These are phyloP conservation scores for Hortiboletus campestris DNA, from an alignment of 768 basidiomycete genomes.

Conservation along the genomic window DNA sequence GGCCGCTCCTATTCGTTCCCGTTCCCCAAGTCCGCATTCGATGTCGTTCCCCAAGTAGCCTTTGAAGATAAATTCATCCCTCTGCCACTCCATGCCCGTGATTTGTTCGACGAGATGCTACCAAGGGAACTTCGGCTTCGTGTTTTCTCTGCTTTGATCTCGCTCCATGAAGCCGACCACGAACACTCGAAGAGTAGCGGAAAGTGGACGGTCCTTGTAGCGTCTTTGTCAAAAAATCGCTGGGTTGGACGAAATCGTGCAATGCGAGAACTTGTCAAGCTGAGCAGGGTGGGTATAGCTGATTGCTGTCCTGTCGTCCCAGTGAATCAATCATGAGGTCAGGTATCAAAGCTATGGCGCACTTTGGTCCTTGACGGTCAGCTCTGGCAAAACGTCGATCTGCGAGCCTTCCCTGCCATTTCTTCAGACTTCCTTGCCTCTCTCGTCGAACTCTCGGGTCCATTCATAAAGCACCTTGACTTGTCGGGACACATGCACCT, in stretches of 20 bases:
- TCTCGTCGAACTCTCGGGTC: constrained; percentile 54
- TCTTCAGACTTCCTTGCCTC: constrained; percentile 50
- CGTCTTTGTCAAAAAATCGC: constrained; percentile 56
- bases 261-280: constrained; percentile 70
- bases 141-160: constrained; percentile 55
- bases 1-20: constrained; percentile 65
- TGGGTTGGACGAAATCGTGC: constrained; percentile 80
- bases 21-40: constrained; percentile 57
- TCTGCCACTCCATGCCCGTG: constrained; percentile 41
- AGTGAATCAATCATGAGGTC: constrained; percentile 18
- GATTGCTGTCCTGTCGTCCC: constrained; percentile 8
- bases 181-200: constrained; percentile 40
- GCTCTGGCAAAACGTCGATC: constrained; percentile 70
- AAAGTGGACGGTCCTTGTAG: constrained; percentile 61
- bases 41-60: constrained; percentile 48
- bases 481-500: constrained; percentile 60
- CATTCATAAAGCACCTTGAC: constrained; percentile 63
- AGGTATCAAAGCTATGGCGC: constrained; percentile 82
- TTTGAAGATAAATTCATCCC: constrained; percentile 52
- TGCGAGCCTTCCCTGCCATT: constrained; percentile 59
- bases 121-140: constrained; percentile 70
- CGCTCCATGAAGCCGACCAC: constrained; percentile 60
- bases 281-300: constrained; percentile 65
- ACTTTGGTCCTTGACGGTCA: constrained; percentile 79
- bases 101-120: constrained; percentile 67